These are phyloP conservation scores for Paraphaeosphaeria sporulosa DNA, from an alignment of 2,329 filamentous ascomycete genomes.

Conservation along the genomic window DNA sequence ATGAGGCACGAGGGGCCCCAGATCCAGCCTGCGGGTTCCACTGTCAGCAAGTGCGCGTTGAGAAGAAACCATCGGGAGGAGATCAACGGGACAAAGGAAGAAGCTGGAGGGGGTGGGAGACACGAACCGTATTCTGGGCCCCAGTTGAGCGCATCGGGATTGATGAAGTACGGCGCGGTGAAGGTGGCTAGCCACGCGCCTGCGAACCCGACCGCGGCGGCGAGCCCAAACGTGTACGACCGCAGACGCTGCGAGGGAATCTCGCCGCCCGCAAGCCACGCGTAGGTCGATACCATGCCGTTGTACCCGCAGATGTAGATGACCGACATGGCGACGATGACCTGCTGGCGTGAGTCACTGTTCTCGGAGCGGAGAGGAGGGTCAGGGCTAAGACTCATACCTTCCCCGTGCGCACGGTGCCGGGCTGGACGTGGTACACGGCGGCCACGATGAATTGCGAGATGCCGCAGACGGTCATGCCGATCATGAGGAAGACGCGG, in stretches of 20 bases:
- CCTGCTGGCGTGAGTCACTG: conserved; percentile 24
- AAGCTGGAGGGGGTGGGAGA: neutral
- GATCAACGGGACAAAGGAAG: neutral
- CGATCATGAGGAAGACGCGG: conserved; percentile 60
- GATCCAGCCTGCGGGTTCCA: conserved; percentile 40
- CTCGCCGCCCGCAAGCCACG: conserved; percentile 66
- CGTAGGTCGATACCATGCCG: conserved; percentile 62
- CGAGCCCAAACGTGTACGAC: conserved; percentile 64
- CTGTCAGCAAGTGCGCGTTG: no score
- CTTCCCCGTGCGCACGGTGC: conserved; percentile 51
- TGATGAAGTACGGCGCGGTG: conserved; percentile 67
- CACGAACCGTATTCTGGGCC: conserved; percentile 60
- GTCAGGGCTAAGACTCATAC: conserved; percentile 13
- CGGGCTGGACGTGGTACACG: conserved; percentile 59
- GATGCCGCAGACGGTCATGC: conserved; percentile 63
- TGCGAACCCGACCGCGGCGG: conserved; percentile 62
- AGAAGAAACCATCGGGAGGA: no score
- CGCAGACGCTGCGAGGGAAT: conserved; percentile 65
- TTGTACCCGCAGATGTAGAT: conserved; percentile 64
- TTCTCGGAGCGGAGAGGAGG: no score
- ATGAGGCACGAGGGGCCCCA: conserved; percentile 50
- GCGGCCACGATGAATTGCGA: conserved; percentile 63
- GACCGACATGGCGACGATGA: conserved; percentile 62
- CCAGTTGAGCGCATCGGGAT: conserved; percentile 63
- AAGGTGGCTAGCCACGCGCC: conserved; percentile 66